phyloP scores from a whole-genome alignment of 345 rosid genomes.

The Hypericum androsaemum region DNA sequence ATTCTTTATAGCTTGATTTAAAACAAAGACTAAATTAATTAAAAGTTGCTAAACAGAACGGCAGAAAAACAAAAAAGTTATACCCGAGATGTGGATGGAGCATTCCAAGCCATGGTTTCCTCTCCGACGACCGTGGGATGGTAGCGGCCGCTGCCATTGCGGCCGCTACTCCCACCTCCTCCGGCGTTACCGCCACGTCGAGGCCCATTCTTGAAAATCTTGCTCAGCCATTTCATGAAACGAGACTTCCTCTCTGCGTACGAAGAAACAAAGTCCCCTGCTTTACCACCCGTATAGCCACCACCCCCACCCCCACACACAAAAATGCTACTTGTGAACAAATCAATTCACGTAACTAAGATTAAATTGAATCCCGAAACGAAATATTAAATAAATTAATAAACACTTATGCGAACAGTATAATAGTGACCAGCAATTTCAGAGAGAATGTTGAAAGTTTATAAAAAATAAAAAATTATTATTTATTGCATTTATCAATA shows the following conservation, averaged over 20 bases:
- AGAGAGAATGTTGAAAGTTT: too few species aligned
- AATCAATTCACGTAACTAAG: too few species aligned
- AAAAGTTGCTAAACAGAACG: not conserved
- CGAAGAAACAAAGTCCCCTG: conserved; percentile 71
- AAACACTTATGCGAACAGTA: too few species aligned
- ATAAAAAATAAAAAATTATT: too few species aligned
- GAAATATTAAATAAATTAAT: too few species aligned
- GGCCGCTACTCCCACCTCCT: conserved; percentile 4
- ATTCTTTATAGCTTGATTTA: not conserved
- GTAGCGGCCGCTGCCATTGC: conserved; percentile 12
- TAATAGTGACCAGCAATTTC: too few species aligned
- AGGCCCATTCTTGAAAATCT: conserved; percentile 58
- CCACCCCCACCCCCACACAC: conserved; percentile 3
- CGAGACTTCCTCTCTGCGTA: conserved; percentile 70
- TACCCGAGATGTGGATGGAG: conserved; percentile 64
- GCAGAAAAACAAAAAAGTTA: not conserved
- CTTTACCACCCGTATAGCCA: conserved; percentile 19
- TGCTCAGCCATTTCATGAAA: conserved; percentile 87
- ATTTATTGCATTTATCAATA: too few species aligned
- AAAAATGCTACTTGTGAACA: not conserved
- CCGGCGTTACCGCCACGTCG: conserved; percentile 31
- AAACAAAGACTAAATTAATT: not conserved
- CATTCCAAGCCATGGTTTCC: conserved; percentile 64
- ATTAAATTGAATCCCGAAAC: too few species aligned
- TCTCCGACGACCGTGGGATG: conserved; percentile 68